These are phyloP conservation scores for Allomyces macrogynus DNA, from an alignment of 192 early-diverging fungal genomes.

Conservation along the genomic window DNA sequence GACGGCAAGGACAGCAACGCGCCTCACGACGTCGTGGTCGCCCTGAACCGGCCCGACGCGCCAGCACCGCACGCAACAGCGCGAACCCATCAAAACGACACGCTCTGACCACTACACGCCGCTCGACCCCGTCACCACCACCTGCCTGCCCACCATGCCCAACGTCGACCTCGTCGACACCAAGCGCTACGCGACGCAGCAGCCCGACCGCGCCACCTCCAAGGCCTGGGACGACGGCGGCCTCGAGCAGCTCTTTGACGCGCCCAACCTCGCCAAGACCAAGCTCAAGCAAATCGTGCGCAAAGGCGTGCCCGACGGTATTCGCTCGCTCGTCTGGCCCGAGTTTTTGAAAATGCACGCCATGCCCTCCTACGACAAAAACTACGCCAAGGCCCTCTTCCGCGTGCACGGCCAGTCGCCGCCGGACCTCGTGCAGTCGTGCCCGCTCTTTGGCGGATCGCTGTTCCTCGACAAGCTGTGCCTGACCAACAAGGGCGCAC, in stretches of 20 bases:
- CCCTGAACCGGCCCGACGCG: too few relatives aligned
- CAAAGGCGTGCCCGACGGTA: constrained; percentile 14
- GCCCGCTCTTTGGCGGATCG: constrained; percentile 15
- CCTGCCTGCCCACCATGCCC: neutral
- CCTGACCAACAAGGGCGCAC: neutral
- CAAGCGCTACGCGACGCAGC: neutral
- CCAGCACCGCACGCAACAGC: too few relatives aligned
- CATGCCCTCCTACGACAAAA: constrained; percentile 14
- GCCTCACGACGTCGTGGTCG: too few relatives aligned
- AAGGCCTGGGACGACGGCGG: constrained; percentile 1
- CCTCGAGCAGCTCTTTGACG: constrained; percentile 3
- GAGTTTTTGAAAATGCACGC: neutral
- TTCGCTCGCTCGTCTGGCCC: constrained; percentile 4
- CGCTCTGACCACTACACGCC: too few relatives aligned
- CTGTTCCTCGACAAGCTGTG: neutral
- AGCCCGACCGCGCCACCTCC: neutral
- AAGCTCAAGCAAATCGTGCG: constrained; percentile 18
- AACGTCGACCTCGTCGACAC: neutral
- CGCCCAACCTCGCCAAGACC: constrained; percentile 11
- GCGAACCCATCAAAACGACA: too few relatives aligned
- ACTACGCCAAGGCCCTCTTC: constrained; percentile 14
- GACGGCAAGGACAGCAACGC: too few relatives aligned
- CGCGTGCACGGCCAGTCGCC: constrained; percentile 15
- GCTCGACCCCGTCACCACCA: too few relatives aligned
- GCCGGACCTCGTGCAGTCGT: constrained; percentile 4